Percentiles rank a stretch among this genome's conserved stretches.
Evolutionary conservation across 768 basidiomycete species (phyloP).

Genomic region (Amanita jacksonii): DNA sequence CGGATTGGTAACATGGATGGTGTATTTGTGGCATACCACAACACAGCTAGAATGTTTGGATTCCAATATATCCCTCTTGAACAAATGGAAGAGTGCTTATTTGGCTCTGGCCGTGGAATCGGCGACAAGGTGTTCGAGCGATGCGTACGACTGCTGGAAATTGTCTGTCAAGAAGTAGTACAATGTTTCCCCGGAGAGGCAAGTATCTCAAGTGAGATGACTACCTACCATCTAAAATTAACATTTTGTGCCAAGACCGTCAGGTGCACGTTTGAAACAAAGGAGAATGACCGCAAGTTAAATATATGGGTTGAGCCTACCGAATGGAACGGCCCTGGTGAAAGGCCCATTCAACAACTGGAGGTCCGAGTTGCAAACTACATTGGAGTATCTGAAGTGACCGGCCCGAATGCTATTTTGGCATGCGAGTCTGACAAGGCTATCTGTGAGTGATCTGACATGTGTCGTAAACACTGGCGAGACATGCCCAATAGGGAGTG

Average conservation of each 20-base stretch:
- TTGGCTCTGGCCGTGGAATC: constrained; percentile 42
- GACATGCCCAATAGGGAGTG: constrained; percentile 38
- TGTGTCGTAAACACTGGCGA: neutral
- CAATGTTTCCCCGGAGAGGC: constrained; percentile 60
- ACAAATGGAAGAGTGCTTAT: constrained; percentile 82
- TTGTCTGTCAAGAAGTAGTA: constrained; percentile 46
- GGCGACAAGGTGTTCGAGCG: constrained; percentile 72
- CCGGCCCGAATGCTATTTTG: constrained; percentile 14
- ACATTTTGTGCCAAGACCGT: constrained; percentile 34
- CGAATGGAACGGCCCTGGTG: constrained; percentile 31
- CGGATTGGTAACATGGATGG: constrained; percentile 98
- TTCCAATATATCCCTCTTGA: constrained; percentile 86
- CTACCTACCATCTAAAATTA: neutral
- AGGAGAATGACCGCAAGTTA: constrained; percentile 30
- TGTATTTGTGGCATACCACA: constrained; percentile 81
- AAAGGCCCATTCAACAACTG: constrained; percentile 48
- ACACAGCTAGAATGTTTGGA: constrained; percentile 79
- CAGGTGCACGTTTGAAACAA: constrained; percentile 52
- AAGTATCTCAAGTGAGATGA: constrained; percentile 11
- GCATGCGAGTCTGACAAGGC: constrained; percentile 5
- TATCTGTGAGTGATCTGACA: constrained; percentile 1
- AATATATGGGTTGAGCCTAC: constrained; percentile 62
- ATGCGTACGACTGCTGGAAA: constrained; percentile 64
- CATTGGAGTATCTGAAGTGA: constrained; percentile 11
- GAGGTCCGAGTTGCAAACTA: constrained; percentile 30